A percentile compares a stretch with the other conserved stretches of the same genome.
Evolutionary conservation across 768 basidiomycete species (phyloP).

Genomic region (Lentinula guzmanii): DNA sequence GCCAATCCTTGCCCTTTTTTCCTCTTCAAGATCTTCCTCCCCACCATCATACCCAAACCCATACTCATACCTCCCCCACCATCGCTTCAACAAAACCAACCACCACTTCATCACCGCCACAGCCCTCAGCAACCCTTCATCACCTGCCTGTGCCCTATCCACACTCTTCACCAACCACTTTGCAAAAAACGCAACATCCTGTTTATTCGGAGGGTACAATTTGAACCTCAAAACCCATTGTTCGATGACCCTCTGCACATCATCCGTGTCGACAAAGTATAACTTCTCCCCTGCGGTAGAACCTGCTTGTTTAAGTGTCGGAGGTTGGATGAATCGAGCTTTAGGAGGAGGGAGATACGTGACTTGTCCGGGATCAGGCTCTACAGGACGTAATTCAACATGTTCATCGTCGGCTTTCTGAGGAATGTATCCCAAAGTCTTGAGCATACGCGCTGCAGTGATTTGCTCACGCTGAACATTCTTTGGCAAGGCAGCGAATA

Average conservation of each 20-base stretch:
- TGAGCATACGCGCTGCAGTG: constrained; percentile 46
- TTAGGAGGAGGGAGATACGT: constrained; percentile 49
- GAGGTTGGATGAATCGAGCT: constrained; percentile 44
- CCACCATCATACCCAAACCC: constrained; percentile 29
- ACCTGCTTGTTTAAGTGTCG: constrained; percentile 52
- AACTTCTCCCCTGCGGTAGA: constrained; percentile 47
- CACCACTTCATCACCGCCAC: constrained; percentile 78
- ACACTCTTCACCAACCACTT: constrained; percentile 68
- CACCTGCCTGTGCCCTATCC: constrained; percentile 46
- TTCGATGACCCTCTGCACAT: constrained; percentile 68
- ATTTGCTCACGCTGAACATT: constrained; percentile 74
- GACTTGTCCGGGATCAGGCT: constrained; percentile 31
- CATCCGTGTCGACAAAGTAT: constrained; percentile 56
- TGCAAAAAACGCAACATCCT: constrained; percentile 71
- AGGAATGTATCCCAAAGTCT: constrained; percentile 33
- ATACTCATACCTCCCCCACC: constrained; percentile 56
- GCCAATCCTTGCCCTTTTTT: constrained; percentile 41
- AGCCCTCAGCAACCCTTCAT: constrained; percentile 62
- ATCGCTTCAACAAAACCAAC: constrained; percentile 59
- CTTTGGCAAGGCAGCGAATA: constrained; percentile 59
- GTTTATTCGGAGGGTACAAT: constrained; percentile 57
- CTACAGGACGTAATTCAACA: constrained; percentile 51
- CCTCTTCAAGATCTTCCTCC: constrained; percentile 23
- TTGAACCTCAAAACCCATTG: constrained; percentile 68
- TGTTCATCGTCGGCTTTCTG: constrained; percentile 33